Conservation (phyloP, 495 filamentous ascomycete species). For the Talaromyces nanjingensis region DNA sequence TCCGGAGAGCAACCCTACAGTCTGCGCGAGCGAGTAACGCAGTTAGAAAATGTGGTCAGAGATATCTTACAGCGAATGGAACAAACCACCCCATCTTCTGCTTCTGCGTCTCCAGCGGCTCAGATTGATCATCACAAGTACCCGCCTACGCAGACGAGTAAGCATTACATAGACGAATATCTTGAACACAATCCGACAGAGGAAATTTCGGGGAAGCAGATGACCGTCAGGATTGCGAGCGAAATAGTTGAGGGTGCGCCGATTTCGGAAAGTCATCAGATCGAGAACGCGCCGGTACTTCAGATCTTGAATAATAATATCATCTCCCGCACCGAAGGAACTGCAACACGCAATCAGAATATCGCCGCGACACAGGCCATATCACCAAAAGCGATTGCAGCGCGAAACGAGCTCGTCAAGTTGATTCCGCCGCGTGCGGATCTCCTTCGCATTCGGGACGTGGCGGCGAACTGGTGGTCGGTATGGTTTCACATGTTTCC, state of each 20-base stretch:
- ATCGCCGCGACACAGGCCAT: slow-evolving; percentile 18
- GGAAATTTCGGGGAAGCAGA: background rate
- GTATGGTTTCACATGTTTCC: slow-evolving; percentile 26
- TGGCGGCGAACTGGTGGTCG: slow-evolving; percentile 20
- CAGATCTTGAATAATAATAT: slow-evolving; percentile 37
- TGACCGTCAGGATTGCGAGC: background rate
- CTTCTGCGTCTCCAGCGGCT: background rate
- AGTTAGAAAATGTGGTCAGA: slow-evolving; percentile 29
- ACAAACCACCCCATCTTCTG: slow-evolving; percentile 4
- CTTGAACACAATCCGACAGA: background rate
- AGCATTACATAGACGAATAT: background rate
- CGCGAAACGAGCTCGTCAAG: slow-evolving; percentile 21
- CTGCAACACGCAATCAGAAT: slow-evolving; percentile 9
- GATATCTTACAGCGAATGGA: slow-evolving; percentile 21
- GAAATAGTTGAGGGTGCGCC: background rate
- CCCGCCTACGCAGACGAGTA: background rate
- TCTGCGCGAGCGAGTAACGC: slow-evolving; percentile 29
- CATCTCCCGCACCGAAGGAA: slow-evolving; percentile 20
- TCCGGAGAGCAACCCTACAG: slow-evolving; percentile 26
- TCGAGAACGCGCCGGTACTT: slow-evolving; percentile 33
- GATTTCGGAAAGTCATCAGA: slow-evolving; percentile 12
- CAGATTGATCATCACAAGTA: slow-evolving; percentile 1
- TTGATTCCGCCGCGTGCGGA: slow-evolving; percentile 27
- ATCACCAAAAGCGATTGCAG: slow-evolving; percentile 23
- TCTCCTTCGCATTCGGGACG: slow-evolving; percentile 22